Evolutionary conservation across 257 asterid species (phyloP), one percentile per base, ranked within the genome.

Genomic region (Solanum rostratum): DNA sequence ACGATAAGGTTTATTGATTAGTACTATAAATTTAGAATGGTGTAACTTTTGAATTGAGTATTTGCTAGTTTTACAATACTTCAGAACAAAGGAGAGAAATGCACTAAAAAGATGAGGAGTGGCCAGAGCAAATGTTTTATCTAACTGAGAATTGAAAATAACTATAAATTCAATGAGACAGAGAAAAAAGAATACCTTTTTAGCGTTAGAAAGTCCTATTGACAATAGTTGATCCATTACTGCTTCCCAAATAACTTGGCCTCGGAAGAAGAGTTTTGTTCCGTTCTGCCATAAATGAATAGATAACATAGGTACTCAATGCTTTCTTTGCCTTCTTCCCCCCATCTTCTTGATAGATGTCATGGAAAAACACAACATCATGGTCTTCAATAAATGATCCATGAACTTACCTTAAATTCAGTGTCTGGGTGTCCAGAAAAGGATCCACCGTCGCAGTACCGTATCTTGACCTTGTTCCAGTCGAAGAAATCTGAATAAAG

Each of bases 401-500:
- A 37, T 41, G 79, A 85, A 88, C 97, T 93, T 90, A 94, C 99
- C 86, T 88, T 91, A 65, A 87, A 83, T 91, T 96, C 99, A 87
- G 83, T 90, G 57, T 91, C 93, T 39, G 95, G 94, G 86, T 92
- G 92, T 81, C 98, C 95, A 73, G 97, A 84, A 90, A 94, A 94
- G 83, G 98, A 96, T 85, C 95, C 95, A 83, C 98, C 99, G 84
- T 96, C 99, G 88, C 99, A 96, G 78, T 96, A 96, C 18, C 97
- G 92, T 80, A 96, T 86, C 92, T 92, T 94, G 84, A 93, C 97
- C 91, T 88, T 92, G 89, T 94, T 96, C 99, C 99, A 96, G 87
- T 91, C 92, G 86, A 90, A 96, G 92, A 94, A 96, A 89, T 96
- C 99, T 94, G 93, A 88, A 65, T 30, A 76, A 84, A 73, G 53